phyloP scores from a whole-genome alignment of 1,284 basidiomycete species.

The Acaromyces ingoldii region DNA sequence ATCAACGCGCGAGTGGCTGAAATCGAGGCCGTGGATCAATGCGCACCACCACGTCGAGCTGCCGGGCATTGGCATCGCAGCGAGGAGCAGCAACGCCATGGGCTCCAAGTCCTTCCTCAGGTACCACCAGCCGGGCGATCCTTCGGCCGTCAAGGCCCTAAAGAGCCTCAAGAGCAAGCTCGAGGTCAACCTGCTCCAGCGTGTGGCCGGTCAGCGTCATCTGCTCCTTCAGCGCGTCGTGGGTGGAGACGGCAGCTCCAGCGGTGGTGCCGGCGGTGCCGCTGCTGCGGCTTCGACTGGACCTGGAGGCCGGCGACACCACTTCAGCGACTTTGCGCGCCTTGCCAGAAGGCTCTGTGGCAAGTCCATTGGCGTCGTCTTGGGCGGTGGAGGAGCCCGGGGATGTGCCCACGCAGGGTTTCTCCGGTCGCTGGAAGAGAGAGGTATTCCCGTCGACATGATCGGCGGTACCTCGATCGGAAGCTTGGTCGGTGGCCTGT shows the following conservation, averaged over 20 bases:
- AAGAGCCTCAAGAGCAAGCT: slow-evolving; percentile 77
- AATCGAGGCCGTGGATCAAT: slow-evolving; percentile 83
- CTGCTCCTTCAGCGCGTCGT: slow-evolving; percentile 12
- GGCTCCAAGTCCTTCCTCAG: slow-evolving; percentile 6
- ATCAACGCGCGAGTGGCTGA: slow-evolving; percentile 92
- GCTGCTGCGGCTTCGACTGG: slow-evolving; percentile 89
- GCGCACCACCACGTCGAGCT: slow-evolving; percentile 87
- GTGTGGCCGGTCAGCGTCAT: no score
- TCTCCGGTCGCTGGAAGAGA: slow-evolving; percentile 84
- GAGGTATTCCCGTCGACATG: slow-evolving; percentile 86
- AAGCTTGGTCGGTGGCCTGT: slow-evolving; percentile 83
- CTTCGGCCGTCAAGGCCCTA: slow-evolving; percentile 77
- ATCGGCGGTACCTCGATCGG: slow-evolving; percentile 80
- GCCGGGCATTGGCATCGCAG: slow-evolving; percentile 55
- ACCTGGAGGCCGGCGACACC: slow-evolving; percentile 59
- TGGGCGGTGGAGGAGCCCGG: slow-evolving; percentile 92
- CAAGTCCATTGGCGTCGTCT: slow-evolving; percentile 84
- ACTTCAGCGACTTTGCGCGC: slow-evolving; percentile 86
- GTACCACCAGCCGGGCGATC: slow-evolving; percentile 58
- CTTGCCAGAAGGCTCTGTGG: slow-evolving; percentile 87
- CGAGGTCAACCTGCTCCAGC: slow-evolving; percentile 78
- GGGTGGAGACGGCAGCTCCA: slow-evolving; percentile 57
- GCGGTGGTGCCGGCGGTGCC: slow-evolving; percentile 58
- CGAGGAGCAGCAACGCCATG: not conserved
- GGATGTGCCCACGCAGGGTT: slow-evolving; percentile 90